phyloP scores from a whole-genome alignment of 768 basidiomycete species.

The Mrakia gelida region DNA sequence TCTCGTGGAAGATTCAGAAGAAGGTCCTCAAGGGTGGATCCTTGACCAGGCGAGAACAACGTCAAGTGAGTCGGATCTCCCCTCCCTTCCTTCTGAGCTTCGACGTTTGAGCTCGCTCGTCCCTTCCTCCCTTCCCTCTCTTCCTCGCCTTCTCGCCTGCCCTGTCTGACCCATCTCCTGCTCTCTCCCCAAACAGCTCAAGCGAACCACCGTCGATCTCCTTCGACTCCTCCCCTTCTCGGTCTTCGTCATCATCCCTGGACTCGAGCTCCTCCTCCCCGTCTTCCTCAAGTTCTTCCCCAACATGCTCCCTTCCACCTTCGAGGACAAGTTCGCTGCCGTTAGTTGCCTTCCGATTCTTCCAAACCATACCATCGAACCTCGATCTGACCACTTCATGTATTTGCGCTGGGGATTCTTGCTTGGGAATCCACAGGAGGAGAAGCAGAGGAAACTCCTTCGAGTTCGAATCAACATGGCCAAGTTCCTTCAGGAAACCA shows the following conservation, averaged over 20 bases:
- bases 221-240: slow-evolving; percentile 90
- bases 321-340: slow-evolving; percentile 93
- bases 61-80: slow-evolving; percentile 61
- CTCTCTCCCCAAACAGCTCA: slow-evolving; percentile 56
- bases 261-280: slow-evolving; percentile 95
- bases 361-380: not conserved
- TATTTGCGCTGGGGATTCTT: not conserved
- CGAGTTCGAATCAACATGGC: slow-evolving; percentile 96
- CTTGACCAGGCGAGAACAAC: slow-evolving; percentile 83
- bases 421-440: slow-evolving; percentile 60
- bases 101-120: slow-evolving; percentile 36
- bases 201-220: slow-evolving; percentile 87
- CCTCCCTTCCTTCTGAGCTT: not conserved
- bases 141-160: too few relatives aligned
- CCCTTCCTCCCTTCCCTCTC: slow-evolving; percentile 25
- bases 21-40: slow-evolving; percentile 87
- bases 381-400: not conserved
- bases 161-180: not conserved
- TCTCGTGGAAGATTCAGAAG: slow-evolving; percentile 79
- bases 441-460: slow-evolving; percentile 92
- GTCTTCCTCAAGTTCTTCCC: slow-evolving; percentile 96
- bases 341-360: slow-evolving; percentile 49
- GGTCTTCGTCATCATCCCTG: slow-evolving; percentile 90
- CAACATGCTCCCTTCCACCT: slow-evolving; percentile 96
- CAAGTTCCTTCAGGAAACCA: slow-evolving; percentile 96